Base-by-base conservation (phyloP, 306 rosid species). In the Trifolium fragiferum region DNA sequence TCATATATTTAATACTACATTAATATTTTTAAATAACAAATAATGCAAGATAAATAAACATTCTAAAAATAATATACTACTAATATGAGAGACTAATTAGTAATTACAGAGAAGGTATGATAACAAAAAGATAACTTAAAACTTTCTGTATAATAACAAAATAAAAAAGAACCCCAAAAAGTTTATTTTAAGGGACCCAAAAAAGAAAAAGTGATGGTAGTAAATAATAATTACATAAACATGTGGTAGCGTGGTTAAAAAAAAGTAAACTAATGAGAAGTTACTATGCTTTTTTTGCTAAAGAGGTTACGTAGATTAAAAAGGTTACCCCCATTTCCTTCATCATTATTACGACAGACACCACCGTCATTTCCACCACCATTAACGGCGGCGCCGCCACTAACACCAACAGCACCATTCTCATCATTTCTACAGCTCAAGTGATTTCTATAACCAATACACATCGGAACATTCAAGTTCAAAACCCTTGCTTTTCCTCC, bases 391-490 rank as follows among this genome's bases (percentile, higher is more conserved):
- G 40, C 74, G 13, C 25, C 67, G 68, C 68, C 15, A 41, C 81
- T 33, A 3, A 33, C 77, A 21, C 82, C 83, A 0, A 75, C 10
- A 50, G 87, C 78, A 50, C 86, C 54, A 19, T 77, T 87, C 60
- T 85, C 96, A 27, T 85, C 88, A 66, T 89, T 88, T 75, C 86
- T 85, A 57, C 99, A 94, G 18, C 90, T 82, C 81, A 94, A 76
- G 63, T 86, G 85, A 47, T 69, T 86, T 62, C 90, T 76, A 46
- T 90, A 94, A 5, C 96, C 93, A 35, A 92, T 89, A 66, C 97
- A 90, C 80, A 79, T 85, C 8, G 99, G 99, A 19, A 92, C 98
- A 59, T 92, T 92, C 86, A 94, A 68, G 75, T 83, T 92, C 90
- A 90, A 76, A 32, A 85, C 99, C 76, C 72, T 85, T 1, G 87